Evolutionary conservation across 805 yeast species (phyloP).

Genomic region (Zygosaccharomyces gambellarensis): DNA sequence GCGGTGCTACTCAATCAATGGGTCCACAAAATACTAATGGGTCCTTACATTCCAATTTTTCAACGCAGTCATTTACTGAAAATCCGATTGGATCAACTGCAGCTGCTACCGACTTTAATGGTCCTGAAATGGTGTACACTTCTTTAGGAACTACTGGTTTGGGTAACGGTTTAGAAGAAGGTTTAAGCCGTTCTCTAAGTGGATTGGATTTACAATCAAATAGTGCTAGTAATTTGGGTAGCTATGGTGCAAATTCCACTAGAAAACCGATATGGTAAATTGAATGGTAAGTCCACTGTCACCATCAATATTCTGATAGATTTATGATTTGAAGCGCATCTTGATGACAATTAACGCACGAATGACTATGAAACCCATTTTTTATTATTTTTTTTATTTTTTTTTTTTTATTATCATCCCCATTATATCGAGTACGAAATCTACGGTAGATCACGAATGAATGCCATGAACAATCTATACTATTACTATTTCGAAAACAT

Average conservation of each 20-base stretch:
- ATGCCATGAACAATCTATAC: slow-evolving; percentile 2
- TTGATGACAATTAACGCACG: slow-evolving; percentile 12
- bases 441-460: slow-evolving; percentile 4
- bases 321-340: slow-evolving; percentile 10
- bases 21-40: slow-evolving; percentile 34
- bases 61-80: slow-evolving; percentile 31
- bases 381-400: not conserved
- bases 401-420: not conserved
- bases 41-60: slow-evolving; percentile 33
- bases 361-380: slow-evolving; percentile 7
- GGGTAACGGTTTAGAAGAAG: slow-evolving; percentile 27
- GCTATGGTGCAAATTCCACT: slow-evolving; percentile 7
- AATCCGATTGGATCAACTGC: not conserved
- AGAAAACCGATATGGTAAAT: slow-evolving; percentile 14
- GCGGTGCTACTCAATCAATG: slow-evolving; percentile 13
- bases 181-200: slow-evolving; percentile 33
- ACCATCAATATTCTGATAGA: slow-evolving; percentile 10
- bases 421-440: slow-evolving; percentile 8
- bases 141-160: slow-evolving; percentile 16
- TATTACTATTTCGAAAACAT: not conserved
- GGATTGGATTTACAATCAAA: slow-evolving; percentile 30
- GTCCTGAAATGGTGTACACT: slow-evolving; percentile 19
- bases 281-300: too few relatives aligned
- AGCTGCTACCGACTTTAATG: slow-evolving; percentile 13
- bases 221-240: slow-evolving; percentile 5